phyloP scores from a whole-genome alignment of 2,329 filamentous ascomycete species.

The Cercospora sesami region DNA sequence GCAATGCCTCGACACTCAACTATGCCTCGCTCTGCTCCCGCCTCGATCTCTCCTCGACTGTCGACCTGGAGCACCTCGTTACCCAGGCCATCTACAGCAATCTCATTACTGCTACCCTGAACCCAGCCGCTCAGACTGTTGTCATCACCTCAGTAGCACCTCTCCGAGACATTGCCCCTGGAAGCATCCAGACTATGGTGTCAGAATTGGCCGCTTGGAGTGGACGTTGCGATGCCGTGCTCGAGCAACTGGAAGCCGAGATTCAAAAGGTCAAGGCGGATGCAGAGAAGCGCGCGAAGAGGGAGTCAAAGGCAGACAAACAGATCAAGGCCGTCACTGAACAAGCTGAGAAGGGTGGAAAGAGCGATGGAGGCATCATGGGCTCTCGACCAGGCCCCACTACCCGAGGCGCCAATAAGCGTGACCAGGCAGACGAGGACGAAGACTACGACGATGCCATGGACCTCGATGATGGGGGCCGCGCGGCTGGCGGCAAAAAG shows the following conservation, averaged over 20 bases:
- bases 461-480: conserved; percentile 36
- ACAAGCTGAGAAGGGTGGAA: conserved; percentile 25
- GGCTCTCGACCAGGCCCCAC: conserved; percentile 17
- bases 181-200: conserved; percentile 68
- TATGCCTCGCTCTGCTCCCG: conserved; percentile 68
- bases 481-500: conserved; percentile 20
- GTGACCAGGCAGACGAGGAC: conserved; percentile 30
- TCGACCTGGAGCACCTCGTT: conserved; percentile 80
- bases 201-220: conserved; percentile 72
- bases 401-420: conserved; percentile 21
- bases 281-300: conserved; percentile 45
- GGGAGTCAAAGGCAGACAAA: conserved; percentile 45
- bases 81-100: conserved; percentile 85
- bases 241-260: conserved; percentile 73
- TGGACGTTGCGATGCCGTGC: conserved; percentile 70
- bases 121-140: conserved; percentile 72
- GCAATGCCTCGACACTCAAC: conserved; percentile 57
- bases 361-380: conserved; percentile 6
- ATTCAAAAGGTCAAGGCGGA: conserved; percentile 63
- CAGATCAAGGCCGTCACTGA: conserved; percentile 41
- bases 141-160: conserved; percentile 78
- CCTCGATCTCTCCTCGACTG: conserved; percentile 65
- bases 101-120: conserved; percentile 77
- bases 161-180: conserved; percentile 79
- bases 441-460: conserved; percentile 38